Evolutionary conservation across 73 alveolate species (phyloP).

Genomic region (Urostyla sp.): DNA sequence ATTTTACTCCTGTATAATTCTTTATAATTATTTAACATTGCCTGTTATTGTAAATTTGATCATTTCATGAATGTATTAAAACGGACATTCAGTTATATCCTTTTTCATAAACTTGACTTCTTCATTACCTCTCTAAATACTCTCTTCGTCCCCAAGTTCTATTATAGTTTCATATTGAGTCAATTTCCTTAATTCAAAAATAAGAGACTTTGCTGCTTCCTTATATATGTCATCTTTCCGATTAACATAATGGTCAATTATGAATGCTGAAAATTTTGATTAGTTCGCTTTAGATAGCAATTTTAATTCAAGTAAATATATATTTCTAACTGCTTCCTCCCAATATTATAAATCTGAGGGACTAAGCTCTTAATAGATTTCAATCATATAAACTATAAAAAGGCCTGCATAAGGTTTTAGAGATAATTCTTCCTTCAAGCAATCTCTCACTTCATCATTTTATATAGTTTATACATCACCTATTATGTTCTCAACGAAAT

Average conservation of each 20-base stretch:
- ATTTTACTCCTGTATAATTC: not conserved
- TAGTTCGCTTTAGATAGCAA: slow-evolving; percentile 27
- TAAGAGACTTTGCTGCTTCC: slow-evolving; percentile 1
- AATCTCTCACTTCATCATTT: not conserved
- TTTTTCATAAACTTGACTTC: slow-evolving; percentile 32
- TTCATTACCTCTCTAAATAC: slow-evolving; percentile 20
- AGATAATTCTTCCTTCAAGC: slow-evolving; percentile 5
- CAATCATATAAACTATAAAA: slow-evolving; percentile 15
- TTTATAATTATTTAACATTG: slow-evolving; percentile 13
- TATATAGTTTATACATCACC: slow-evolving; percentile 18
- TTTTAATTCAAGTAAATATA: slow-evolving; percentile 15
- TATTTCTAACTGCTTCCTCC: not conserved
- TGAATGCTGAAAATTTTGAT: slow-evolving; percentile 8
- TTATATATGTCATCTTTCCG: slow-evolving; percentile 14
- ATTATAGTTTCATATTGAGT: slow-evolving; percentile 45
- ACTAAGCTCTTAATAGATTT: not conserved
- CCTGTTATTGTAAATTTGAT: slow-evolving; percentile 39
- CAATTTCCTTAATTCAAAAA: slow-evolving; percentile 1
- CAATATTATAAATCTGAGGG: not conserved
- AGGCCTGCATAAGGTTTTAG: slow-evolving; percentile 43
- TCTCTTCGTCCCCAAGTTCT: slow-evolving; percentile 38
- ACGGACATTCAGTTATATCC: slow-evolving; percentile 10
- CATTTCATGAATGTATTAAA: not conserved
- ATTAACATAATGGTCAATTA: slow-evolving; percentile 1
- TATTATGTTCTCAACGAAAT: slow-evolving; percentile 49